Percentiles rank a stretch among this genome's conserved stretches.
These are phyloP conservation scores for Periconia sp. DNA, from an alignment of 2,329 filamentous ascomycete genomes.

Conservation along the genomic window DNA sequence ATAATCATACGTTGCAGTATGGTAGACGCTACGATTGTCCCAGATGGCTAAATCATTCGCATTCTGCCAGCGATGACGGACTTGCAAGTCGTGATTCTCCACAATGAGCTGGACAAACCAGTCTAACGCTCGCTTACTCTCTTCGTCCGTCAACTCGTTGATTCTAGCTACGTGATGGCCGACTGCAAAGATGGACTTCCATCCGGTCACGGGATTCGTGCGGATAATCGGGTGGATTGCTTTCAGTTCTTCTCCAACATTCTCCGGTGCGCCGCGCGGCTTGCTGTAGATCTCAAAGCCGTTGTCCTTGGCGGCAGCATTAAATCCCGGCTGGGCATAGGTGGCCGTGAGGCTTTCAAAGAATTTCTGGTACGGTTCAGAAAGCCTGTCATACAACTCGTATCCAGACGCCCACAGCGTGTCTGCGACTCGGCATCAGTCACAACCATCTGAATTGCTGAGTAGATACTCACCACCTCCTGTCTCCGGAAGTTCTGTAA, in stretches of 20 bases:
- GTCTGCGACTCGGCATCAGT: constrained; percentile 16
- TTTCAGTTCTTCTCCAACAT: constrained; percentile 57
- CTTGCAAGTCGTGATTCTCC: constrained; percentile 51
- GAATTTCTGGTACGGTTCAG: constrained; percentile 56
- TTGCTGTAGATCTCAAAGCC: constrained; percentile 55
- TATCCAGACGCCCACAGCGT: constrained; percentile 46
- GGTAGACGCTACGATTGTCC: constrained; percentile 65
- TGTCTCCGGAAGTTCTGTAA: constrained; percentile 43
- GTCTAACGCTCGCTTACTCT: constrained; percentile 51
- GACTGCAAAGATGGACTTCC: constrained; percentile 55
- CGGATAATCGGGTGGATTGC: constrained; percentile 64
- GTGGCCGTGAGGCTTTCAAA: constrained; percentile 55
- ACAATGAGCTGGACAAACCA: constrained; percentile 47
- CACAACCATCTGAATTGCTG: background rate
- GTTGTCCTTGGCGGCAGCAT: constrained; percentile 46
- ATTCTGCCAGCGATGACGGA: constrained; percentile 51
- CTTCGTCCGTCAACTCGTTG: constrained; percentile 52
- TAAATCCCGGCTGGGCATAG: constrained; percentile 53
- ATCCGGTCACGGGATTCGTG: constrained; percentile 51
- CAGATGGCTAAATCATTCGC: constrained; percentile 63
- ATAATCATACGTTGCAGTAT: constrained; percentile 67
- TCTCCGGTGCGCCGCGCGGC: constrained; percentile 60
- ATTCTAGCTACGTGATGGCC: constrained; percentile 50
- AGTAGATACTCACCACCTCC: constrained; percentile 51
- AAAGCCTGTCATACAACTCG: constrained; percentile 58